phyloP scores from a whole-genome alignment of 2,329 filamentous ascomycete species.

The Sporothrix pseudoabietina region DNA sequence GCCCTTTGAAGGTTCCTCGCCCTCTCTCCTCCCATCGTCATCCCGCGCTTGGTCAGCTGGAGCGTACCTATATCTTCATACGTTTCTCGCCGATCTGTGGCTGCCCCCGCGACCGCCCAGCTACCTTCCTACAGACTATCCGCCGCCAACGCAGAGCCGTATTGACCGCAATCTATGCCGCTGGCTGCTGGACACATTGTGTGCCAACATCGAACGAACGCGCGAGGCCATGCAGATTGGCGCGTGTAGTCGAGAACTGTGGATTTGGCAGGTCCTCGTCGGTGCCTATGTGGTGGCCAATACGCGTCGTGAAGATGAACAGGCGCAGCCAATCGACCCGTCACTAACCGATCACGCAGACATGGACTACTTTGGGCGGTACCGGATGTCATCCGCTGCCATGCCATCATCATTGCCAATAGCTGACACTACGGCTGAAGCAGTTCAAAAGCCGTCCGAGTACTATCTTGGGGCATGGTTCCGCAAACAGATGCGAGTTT shows the following conservation, averaged over 20 bases:
- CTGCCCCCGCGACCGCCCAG: neutral
- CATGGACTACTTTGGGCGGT: neutral
- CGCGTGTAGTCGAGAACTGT: neutral
- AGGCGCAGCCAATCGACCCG: neutral
- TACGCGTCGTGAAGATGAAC: neutral
- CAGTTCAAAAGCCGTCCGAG: neutral
- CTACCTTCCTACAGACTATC: neutral
- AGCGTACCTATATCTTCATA: conserved; percentile 3
- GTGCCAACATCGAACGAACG: neutral
- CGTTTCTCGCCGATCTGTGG: neutral
- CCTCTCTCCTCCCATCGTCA: neutral
- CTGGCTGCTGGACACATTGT: neutral
- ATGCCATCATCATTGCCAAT: neutral
- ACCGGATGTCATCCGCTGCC: neutral
- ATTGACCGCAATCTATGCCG: conserved; percentile 7
- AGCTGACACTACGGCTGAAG: neutral
- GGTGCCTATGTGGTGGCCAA: neutral
- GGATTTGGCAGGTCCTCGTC: conserved; percentile 13
- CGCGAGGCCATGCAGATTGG: neutral
- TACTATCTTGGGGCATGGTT: conserved; percentile 16
- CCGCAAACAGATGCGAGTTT: conserved; percentile 11
- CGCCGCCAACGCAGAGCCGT: neutral
- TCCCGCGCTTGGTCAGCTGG: neutral
- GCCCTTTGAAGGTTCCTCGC: neutral
- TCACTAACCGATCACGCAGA: neutral